Percentiles rank a stretch among this genome's conserved stretches.
Conservation (phyloP, 108 stramenopile genomes). For the Mayamaea pseudoterrestris region DNA sequence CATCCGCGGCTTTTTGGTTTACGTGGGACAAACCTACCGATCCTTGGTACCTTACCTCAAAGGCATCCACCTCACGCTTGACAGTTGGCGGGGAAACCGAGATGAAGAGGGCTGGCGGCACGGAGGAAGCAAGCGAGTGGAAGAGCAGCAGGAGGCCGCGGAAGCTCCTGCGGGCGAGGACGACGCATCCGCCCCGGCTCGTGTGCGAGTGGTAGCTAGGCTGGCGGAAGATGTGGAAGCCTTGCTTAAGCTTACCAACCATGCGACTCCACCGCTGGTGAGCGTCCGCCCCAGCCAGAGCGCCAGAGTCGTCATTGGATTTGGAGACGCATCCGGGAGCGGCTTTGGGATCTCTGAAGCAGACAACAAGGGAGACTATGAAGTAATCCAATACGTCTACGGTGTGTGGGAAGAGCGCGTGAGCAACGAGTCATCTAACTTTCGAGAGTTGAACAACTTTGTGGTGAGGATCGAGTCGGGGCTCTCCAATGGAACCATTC, state of each 20-base stretch:
- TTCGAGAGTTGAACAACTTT: conserved; percentile 12
- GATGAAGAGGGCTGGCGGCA: conserved; percentile 29
- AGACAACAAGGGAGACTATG: not conserved
- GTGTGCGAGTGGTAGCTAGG: too few species aligned
- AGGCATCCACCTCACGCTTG: conserved; percentile 30
- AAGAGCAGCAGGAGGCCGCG: too few species aligned
- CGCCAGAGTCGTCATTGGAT: conserved; percentile 26
- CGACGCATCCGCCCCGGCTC: too few species aligned
- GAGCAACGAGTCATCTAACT: conserved; percentile 9
- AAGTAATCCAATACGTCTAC: conserved; percentile 2
- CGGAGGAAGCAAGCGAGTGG: too few species aligned
- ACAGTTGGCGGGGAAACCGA: conserved; percentile 20
- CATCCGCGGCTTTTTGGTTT: conserved; percentile 27
- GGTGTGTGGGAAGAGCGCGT: not conserved
- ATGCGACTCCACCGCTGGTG: too few species aligned
- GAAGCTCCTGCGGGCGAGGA: too few species aligned
- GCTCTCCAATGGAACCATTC: not conserved
- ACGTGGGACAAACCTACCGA: conserved; percentile 23
- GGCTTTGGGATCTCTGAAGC: conserved; percentile 14
- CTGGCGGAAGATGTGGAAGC: too few species aligned
- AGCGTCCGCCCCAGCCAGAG: too few species aligned
- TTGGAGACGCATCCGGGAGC: conserved; percentile 33
- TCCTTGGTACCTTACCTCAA: conserved; percentile 27
- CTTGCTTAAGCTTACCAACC: too few species aligned
- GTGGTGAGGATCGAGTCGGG: conserved; percentile 8